These are phyloP conservation scores for Silene noctiflora DNA, from an alignment of 179 eudicot species.

Conservation along the genomic window DNA sequence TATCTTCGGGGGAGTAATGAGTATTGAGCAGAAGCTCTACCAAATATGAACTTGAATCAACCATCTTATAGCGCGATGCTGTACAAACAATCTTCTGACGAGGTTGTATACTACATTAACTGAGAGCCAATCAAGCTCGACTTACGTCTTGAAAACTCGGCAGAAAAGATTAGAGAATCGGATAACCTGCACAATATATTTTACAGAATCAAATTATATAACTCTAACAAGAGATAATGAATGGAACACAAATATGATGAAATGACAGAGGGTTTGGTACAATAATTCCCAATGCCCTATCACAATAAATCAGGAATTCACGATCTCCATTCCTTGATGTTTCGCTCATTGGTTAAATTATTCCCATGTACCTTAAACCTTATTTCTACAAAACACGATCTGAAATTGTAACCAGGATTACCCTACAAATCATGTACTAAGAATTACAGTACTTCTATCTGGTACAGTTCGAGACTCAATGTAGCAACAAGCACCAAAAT, in stretches of 20 bases:
- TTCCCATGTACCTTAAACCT: neutral
- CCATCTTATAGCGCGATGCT: neutral
- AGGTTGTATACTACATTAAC: slow-evolving; percentile 13
- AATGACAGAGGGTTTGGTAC: neutral
- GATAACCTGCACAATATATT: slow-evolving; percentile 22
- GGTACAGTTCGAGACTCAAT: neutral
- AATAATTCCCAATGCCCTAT: neutral
- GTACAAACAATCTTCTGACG: neutral
- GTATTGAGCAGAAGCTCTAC: slow-evolving; percentile 6
- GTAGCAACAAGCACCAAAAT: neutral
- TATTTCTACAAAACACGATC: neutral
- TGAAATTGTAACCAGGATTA: neutral
- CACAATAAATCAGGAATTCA: too few relatives aligned
- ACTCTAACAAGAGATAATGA: too few relatives aligned
- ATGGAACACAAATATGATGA: neutral
- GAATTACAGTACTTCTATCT: too few relatives aligned
- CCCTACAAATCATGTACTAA: neutral
- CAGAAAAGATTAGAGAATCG: neutral
- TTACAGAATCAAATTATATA: neutral
- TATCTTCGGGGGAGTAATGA: neutral
- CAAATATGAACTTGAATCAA: neutral
- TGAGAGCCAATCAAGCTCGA: slow-evolving; percentile 11
- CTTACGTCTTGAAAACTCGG: slow-evolving; percentile 2
- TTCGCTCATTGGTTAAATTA: neutral
- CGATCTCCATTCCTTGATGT: neutral